phyloP scores from a whole-genome alignment of 164 flowering plant species.

The Magnolia sinica region DNA sequence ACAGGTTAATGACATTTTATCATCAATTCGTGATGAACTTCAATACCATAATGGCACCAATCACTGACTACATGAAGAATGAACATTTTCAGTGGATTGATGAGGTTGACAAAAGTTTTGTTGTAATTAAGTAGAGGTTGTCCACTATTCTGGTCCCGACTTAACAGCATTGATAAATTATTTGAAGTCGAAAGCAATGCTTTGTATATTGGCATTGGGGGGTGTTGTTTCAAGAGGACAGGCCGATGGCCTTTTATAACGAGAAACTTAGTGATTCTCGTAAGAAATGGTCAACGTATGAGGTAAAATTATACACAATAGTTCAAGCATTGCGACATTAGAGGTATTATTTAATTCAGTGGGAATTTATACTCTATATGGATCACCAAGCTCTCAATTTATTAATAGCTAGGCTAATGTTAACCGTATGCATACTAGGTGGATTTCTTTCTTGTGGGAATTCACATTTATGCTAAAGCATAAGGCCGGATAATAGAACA shows the following conservation, averaged over 20 bases:
- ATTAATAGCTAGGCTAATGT: background rate
- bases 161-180: background rate
- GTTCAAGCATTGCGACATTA: background rate
- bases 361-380: background rate
- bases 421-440: background rate
- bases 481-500: background rate
- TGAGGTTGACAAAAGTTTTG: background rate
- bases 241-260: background rate
- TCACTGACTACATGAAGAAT: background rate
- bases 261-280: background rate
- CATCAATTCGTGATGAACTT: slow-evolving; percentile 1
- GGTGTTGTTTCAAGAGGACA: background rate
- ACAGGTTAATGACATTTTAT: slow-evolving; percentile 11
- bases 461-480: background rate
- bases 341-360: background rate
- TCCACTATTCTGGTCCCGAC: background rate
- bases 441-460: background rate
- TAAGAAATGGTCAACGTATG: background rate
- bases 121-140: background rate
- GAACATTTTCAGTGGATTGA: background rate
- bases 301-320: no score
- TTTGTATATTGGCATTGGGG: background rate
- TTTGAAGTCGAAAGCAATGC: background rate
- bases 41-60: background rate
- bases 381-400: background rate